These are phyloP conservation scores for Fusarium buxicola DNA, from an alignment of 2,329 filamentous ascomycete genomes.

Conservation along the genomic window DNA sequence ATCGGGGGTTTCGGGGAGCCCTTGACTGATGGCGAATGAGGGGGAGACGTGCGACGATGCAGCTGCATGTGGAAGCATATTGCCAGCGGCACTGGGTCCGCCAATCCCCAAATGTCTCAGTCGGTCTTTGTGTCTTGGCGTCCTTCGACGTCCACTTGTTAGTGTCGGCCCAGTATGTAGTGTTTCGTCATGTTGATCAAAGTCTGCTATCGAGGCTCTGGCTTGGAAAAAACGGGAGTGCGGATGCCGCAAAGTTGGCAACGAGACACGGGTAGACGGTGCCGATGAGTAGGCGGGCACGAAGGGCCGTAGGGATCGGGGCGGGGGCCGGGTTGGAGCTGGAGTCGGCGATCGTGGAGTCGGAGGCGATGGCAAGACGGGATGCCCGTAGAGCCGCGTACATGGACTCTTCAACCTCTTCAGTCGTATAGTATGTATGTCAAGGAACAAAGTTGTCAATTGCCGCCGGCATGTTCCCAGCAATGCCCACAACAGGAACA, in stretches of 20 bases:
- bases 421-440: neutral
- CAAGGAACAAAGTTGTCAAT: conserved; percentile 13
- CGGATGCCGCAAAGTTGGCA: neutral
- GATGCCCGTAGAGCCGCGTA: neutral
- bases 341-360: conserved; percentile 30
- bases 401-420: conserved; percentile 1
- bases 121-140: conserved; percentile 9
- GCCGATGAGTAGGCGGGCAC: neutral
- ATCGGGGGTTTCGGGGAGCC: conserved; percentile 21
- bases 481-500: neutral
- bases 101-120: conserved; percentile 25
- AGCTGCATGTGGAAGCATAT: conserved; percentile 33
- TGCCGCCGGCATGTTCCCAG: neutral
- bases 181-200: neutral
- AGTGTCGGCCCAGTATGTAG: neutral
- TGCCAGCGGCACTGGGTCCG: conserved; percentile 6
- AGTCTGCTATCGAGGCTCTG: conserved; percentile 5
- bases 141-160: neutral
- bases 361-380: conserved; percentile 14
- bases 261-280: neutral
- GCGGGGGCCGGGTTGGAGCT: conserved; percentile 23
- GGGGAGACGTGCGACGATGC: conserved; percentile 22
- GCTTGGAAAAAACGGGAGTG: neutral
- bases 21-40: conserved; percentile 29
- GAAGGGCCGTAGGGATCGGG: conserved; percentile 10